phyloP scores from a whole-genome alignment of 139 green algal species.

The Closterium sp. region DNA sequence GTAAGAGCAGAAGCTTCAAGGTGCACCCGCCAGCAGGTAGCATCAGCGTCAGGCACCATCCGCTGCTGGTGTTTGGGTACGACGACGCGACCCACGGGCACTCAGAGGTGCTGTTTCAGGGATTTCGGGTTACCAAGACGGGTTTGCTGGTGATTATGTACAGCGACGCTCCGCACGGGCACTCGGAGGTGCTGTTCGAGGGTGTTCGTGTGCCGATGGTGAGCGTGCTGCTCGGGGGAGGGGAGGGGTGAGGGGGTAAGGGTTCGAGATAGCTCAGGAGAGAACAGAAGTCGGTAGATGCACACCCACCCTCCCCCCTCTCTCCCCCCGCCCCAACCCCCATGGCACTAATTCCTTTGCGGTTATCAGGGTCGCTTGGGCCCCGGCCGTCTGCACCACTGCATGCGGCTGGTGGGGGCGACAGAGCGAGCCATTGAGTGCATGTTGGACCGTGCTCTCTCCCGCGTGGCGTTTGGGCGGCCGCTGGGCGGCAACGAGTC shows the following conservation, averaged over 20 bases:
- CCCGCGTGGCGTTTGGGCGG: slow-evolving; percentile 66
- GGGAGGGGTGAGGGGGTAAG: slow-evolving; percentile 84
- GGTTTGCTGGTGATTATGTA: slow-evolving; percentile 77
- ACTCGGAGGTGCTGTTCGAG: slow-evolving; percentile 86
- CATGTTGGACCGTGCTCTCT: slow-evolving; percentile 58
- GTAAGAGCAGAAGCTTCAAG: background rate
- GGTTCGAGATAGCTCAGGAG: slow-evolving; percentile 95
- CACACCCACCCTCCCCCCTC: too few species aligned
- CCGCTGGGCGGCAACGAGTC: slow-evolving; percentile 62
- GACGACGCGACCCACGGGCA: slow-evolving; percentile 95
- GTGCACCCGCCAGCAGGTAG: background rate
- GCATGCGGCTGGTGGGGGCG: slow-evolving; percentile 89
- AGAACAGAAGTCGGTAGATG: background rate
- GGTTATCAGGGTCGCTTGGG: slow-evolving; percentile 73
- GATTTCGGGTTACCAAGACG: slow-evolving; percentile 65
- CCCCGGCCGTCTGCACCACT: slow-evolving; percentile 97
- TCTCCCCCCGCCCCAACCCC: too few species aligned
- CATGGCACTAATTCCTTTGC: too few species aligned
- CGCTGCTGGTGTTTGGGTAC: slow-evolving; percentile 75
- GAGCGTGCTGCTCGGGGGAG: slow-evolving; percentile 69
- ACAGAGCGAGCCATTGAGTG: slow-evolving; percentile 77
- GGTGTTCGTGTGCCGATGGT: slow-evolving; percentile 67
- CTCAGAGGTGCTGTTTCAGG: slow-evolving; percentile 81
- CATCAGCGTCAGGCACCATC: background rate
- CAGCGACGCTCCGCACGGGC: slow-evolving; percentile 92